Conservation (phyloP, 257 asterid species). For the Jacaranda copaia region DNA sequence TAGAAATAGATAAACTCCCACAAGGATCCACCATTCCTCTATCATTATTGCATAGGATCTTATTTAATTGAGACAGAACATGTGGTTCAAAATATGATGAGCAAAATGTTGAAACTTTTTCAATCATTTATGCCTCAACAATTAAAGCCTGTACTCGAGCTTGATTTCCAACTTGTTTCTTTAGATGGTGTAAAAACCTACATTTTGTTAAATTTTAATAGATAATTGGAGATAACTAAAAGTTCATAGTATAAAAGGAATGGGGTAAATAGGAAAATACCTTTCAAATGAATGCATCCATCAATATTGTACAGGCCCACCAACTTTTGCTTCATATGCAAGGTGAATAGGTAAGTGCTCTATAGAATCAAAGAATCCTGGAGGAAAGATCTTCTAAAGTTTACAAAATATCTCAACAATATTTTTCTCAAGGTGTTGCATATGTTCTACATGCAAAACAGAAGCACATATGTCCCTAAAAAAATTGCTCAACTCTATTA, state of each 20-base stretch:
- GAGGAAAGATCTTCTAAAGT: too few species aligned
- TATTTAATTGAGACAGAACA: background rate
- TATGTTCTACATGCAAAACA: too few species aligned
- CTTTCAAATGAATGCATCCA: background rate
- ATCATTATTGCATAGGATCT: background rate
- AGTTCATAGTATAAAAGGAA: too few species aligned
- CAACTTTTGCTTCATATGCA: background rate
- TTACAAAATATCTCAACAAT: too few species aligned
- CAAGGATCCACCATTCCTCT: background rate
- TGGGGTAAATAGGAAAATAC: background rate
- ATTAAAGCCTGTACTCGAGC: slow-evolving; percentile 9
- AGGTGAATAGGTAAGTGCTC: too few species aligned
- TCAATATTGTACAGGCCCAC: background rate
- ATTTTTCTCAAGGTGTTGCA: too few species aligned
- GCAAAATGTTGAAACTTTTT: slow-evolving; percentile 20
- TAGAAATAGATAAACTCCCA: background rate
- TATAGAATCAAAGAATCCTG: too few species aligned
- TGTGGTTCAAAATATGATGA: slow-evolving; percentile 11
- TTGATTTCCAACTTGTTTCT: background rate
- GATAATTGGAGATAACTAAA: background rate
- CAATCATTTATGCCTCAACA: slow-evolving; percentile 5
- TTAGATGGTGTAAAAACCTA: background rate
- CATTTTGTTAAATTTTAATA: too few species aligned
- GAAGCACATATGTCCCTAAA: too few species aligned
- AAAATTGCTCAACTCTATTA: too few species aligned